Conservation (phyloP, 768 basidiomycete genomes). For the Agrocybe praecox region DNA sequence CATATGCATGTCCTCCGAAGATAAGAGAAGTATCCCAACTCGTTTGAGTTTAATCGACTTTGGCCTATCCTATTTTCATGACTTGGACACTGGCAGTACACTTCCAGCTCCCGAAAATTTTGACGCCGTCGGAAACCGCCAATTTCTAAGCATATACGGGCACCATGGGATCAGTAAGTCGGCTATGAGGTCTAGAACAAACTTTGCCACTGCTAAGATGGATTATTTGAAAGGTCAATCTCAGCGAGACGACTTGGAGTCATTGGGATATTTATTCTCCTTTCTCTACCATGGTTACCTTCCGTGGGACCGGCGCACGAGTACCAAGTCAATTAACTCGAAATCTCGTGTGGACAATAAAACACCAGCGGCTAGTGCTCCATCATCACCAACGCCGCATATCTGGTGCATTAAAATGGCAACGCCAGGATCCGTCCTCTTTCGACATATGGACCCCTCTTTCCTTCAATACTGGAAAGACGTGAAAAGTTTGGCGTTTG, state of each 20-base stretch:
- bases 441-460: slow-evolving; percentile 25
- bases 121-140: slow-evolving; percentile 28
- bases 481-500: slow-evolving; percentile 30
- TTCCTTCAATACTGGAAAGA: slow-evolving; percentile 33
- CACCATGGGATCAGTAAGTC: slow-evolving; percentile 33
- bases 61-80: not conserved
- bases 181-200: not conserved
- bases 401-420: slow-evolving; percentile 30
- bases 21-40: not conserved
- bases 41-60: not conserved
- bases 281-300: slow-evolving; percentile 30
- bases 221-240: slow-evolving; percentile 25
- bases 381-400: not conserved
- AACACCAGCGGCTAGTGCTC: not conserved
- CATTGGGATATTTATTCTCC: slow-evolving; percentile 35
- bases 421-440: slow-evolving; percentile 26
- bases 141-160: slow-evolving; percentile 30
- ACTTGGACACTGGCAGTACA: slow-evolving; percentile 6
- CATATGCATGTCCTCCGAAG: slow-evolving; percentile 23
- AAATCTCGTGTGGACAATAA: too few relatives aligned
- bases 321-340: not conserved
- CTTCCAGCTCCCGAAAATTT: slow-evolving; percentile 16
- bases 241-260: slow-evolving; percentile 38
- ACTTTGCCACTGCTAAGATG: too few relatives aligned
- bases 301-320: slow-evolving; percentile 27